Conservation (phyloP, 148 eudicot species). For the Amaranthus cruentus region DNA sequence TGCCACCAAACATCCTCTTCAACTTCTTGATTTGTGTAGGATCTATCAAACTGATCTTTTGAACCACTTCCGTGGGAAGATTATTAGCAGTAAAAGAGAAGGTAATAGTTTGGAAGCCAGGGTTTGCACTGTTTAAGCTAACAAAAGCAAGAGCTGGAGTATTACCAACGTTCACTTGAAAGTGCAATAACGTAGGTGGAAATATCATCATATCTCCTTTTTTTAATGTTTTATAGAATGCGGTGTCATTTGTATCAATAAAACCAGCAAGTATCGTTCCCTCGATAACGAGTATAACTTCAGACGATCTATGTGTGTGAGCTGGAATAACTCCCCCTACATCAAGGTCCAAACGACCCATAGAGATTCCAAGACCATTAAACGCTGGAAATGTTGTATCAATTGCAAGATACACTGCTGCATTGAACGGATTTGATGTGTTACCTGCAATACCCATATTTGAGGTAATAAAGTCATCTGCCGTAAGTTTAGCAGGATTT, state of each 20-base stretch:
- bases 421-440: constrained; percentile 7
- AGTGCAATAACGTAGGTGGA: constrained; percentile 18
- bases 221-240: constrained; percentile 20
- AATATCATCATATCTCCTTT: constrained; percentile 23
- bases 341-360: constrained; percentile 15
- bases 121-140: constrained; percentile 16
- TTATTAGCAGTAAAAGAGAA: constrained; percentile 1
- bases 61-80: constrained; percentile 6
- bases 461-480: constrained; percentile 14
- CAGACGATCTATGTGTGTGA: constrained; percentile 15
- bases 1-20: background rate
- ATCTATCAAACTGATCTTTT: constrained; percentile 11
- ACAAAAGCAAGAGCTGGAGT: constrained; percentile 16
- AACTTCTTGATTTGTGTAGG: constrained; percentile 1
- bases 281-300: background rate
- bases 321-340: constrained; percentile 18
- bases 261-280: constrained; percentile 22
- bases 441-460: constrained; percentile 3
- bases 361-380: constrained; percentile 20
- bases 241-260: constrained; percentile 7
- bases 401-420: background rate
- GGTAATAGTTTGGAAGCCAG: constrained; percentile 1
- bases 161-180: constrained; percentile 16
- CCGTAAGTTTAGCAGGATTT: constrained; percentile 13
- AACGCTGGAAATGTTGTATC: constrained; percentile 11